phyloP scores from a whole-genome alignment of 2,329 filamentous ascomycete genomes.

The Cercospora sojina region DNA sequence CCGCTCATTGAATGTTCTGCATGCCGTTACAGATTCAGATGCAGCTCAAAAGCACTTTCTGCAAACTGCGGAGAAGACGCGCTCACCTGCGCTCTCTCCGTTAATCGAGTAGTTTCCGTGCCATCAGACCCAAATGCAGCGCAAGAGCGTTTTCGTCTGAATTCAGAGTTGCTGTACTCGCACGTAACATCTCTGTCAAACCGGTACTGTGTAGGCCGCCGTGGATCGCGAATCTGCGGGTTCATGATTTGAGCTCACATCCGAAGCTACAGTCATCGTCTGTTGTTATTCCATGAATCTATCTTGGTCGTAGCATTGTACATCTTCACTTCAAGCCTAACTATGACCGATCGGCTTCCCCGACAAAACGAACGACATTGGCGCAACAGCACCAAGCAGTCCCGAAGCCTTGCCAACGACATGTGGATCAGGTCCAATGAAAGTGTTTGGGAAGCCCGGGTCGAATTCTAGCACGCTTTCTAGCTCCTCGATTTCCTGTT shows the following conservation, averaged over 20 bases:
- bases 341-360: conserved; percentile 38
- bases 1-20: neutral
- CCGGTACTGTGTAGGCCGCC: neutral
- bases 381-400: conserved; percentile 32
- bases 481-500: conserved; percentile 65
- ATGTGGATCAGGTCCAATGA: conserved; percentile 47
- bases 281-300: neutral
- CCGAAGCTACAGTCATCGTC: neutral
- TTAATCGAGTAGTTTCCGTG: neutral
- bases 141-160: neutral
- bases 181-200: neutral
- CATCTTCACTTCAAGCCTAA: conserved; percentile 14
- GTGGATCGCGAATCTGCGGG: too few relatives aligned
- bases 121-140: neutral
- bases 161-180: neutral
- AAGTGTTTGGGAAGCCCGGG: conserved; percentile 64
- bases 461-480: conserved; percentile 63
- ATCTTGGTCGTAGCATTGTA: neutral
- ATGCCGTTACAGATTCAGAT: neutral
- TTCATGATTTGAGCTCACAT: neutral
- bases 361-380: conserved; percentile 31
- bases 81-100: neutral
- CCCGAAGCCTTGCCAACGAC: conserved; percentile 29
- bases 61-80: neutral
- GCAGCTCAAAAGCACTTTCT: neutral